Base-by-base conservation (phyloP, 805 yeast species). In the Suhomyces sp. region DNA sequence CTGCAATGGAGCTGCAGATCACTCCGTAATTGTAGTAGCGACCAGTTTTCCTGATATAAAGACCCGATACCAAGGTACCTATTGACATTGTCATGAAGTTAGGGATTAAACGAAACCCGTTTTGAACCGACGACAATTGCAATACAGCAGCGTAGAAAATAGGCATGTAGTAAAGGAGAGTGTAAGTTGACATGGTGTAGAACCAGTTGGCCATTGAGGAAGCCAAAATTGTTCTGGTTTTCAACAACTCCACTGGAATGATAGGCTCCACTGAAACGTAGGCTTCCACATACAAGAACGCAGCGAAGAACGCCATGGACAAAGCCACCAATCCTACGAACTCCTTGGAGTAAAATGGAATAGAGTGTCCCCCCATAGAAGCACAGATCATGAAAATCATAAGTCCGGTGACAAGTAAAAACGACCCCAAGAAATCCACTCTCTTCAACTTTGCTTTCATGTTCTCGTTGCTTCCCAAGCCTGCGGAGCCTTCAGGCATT, bases 151-250 rank as follows among this genome's bases (percentile, higher is more conserved):
- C 69, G 65, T 80, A 83, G 60, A 76, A 87, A 17, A 89, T 76
- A 1, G 97, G 97, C 3, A 84, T 76, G 66, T 84, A 89, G 68
- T 77, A 89, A 50, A 89, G 63, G 56, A 77, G 75, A 1, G 90
- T 72, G 63, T 80, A 87, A 15, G 80, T 78, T 1, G 83, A 77
- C 87, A 88, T 87, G 5, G 89, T 82, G 65, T 78, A 75, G 58
- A 87, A 84, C 82, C 88, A 83, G 65, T 85, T 85, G 43, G 86
- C 77, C 51, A 87, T 68, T 0, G 90, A 83, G 0, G 89, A 83
- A 8, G 85, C 77, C 31, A 84, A 64, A 17, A 88, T 79, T 0
- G 93, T 85, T 55, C 84, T 73, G 57, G 82, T 77, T 6, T 70
- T 67, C 57, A 87, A 68, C 47, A 87, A 66, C n/a, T 72, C 67